Percentiles rank a stretch among this genome's conserved stretches.
These are phyloP conservation scores for Sphaerulina vaccinii DNA, from an alignment of 2,329 filamentous ascomycete species.

Conservation along the genomic window DNA sequence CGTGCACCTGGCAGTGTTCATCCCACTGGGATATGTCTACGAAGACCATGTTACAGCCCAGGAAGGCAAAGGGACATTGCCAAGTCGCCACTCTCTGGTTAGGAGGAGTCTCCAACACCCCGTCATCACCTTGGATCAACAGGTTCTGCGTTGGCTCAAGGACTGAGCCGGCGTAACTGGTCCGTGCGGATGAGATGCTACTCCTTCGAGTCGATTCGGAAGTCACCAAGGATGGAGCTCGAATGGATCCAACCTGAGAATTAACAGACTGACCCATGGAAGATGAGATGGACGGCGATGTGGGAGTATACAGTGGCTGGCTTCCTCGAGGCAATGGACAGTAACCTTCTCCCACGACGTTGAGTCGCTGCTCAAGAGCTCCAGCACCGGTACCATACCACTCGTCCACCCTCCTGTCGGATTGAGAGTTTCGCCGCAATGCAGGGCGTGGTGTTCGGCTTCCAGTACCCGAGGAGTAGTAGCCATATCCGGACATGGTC, in stretches of 20 bases:
- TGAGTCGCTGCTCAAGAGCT: background rate
- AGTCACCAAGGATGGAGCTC: conserved; percentile 13
- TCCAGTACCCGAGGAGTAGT: too few relatives aligned
- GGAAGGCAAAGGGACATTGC: conserved; percentile 24
- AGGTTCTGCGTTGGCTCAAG: conserved; percentile 1
- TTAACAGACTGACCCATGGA: conserved; percentile 3
- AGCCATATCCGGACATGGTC: too few relatives aligned
- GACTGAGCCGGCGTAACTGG: background rate
- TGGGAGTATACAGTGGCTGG: background rate
- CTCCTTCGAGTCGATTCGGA: conserved; percentile 1
- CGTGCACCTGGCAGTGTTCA: conserved; percentile 21
- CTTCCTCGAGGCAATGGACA: background rate
- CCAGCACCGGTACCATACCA: conserved; percentile 9
- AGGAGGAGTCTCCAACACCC: background rate
- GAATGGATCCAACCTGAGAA: background rate
- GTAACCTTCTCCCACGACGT: background rate
- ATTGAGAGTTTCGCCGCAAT: background rate
- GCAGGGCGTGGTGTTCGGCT: background rate
- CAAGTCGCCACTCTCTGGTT: background rate
- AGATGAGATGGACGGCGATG: conserved; percentile 6
- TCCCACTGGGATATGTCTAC: conserved; percentile 19
- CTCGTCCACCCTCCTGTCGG: background rate
- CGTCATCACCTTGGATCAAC: conserved; percentile 6
- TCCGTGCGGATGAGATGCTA: background rate
- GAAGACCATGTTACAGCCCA: conserved; percentile 19